Conservation (phyloP, 495 filamentous ascomycete species). For the Neurospora sublineolata region DNA sequence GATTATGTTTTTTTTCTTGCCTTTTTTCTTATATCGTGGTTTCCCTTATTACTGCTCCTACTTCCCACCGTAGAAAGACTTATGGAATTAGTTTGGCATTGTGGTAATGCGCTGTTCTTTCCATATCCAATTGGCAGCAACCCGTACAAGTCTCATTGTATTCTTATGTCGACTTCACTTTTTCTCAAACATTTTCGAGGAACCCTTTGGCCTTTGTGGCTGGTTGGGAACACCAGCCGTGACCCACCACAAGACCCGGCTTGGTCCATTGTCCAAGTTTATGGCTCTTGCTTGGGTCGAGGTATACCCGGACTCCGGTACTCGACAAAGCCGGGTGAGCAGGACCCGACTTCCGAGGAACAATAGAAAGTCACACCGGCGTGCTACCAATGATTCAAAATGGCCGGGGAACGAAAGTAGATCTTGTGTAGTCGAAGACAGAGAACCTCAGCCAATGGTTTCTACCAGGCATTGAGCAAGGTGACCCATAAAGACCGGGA, state of each 20-base stretch:
- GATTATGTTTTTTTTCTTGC: neutral
- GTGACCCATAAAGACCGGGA: neutral
- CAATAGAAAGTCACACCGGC: neutral
- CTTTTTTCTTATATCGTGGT: neutral
- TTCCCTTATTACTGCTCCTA: neutral
- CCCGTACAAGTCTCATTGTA: neutral
- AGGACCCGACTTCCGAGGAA: neutral
- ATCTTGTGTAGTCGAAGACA: neutral
- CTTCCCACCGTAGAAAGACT: neutral
- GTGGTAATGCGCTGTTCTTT: neutral
- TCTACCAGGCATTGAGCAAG: neutral
- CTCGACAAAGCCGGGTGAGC: neutral
- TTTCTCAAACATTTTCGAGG: neutral
- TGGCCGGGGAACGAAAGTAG: neutral
- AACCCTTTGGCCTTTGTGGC: neutral
- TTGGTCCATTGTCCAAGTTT: neutral
- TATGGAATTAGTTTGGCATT: neutral
- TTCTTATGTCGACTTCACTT: neutral
- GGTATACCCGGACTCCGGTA: neutral
- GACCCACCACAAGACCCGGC: neutral
- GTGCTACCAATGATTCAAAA: neutral
- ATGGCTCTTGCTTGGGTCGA: neutral
- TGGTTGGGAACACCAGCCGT: neutral
- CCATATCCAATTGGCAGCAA: neutral
- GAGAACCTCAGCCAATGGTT: neutral